A percentile compares a stretch with the other conserved stretches of the same genome.
These are phyloP conservation scores for Clathrospora elynae DNA, from an alignment of 2,329 filamentous ascomycete genomes.

Conservation along the genomic window DNA sequence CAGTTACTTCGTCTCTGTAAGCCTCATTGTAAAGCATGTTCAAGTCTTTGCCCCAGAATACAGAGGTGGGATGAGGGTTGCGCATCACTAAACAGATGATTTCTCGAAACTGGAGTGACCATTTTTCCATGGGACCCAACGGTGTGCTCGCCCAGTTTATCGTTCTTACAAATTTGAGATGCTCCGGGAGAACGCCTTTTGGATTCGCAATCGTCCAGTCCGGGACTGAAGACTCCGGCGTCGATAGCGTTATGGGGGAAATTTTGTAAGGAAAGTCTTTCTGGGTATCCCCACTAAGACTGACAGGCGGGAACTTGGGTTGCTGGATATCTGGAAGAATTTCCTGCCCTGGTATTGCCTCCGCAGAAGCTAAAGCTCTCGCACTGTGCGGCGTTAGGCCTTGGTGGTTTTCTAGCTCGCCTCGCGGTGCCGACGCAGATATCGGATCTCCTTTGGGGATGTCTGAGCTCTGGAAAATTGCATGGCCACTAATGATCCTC, in stretches of 20 bases:
- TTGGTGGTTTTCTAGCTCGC: not conserved
- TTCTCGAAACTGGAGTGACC: conserved; percentile 57
- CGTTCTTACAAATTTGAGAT: conserved; percentile 47
- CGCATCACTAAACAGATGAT: conserved; percentile 40
- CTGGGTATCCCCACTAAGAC: conserved; percentile 23
- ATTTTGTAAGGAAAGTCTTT: conserved; percentile 23
- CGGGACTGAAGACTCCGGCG: conserved; percentile 29
- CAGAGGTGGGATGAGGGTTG: conserved; percentile 36
- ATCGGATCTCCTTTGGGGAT: conserved; percentile 17
- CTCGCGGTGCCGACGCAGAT: conserved; percentile 4
- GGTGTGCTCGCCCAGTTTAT: conserved; percentile 57
- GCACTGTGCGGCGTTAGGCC: conserved; percentile 2
- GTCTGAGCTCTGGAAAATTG: conserved; percentile 25
- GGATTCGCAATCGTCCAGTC: conserved; percentile 37
- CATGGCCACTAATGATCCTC: conserved; percentile 35
- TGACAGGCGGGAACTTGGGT: conserved; percentile 13
- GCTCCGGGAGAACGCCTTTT: conserved; percentile 36
- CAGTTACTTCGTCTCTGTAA: conserved; percentile 42
- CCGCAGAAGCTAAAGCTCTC: conserved; percentile 13
- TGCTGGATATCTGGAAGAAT: conserved; percentile 5
- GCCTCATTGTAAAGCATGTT: conserved; percentile 50
- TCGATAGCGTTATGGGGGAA: conserved; percentile 28
- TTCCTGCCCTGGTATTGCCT: conserved; percentile 5
- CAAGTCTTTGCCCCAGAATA: conserved; percentile 45
- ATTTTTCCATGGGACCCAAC: conserved; percentile 55